Conservation (phyloP, 2,329 filamentous ascomycete genomes). For the Byssoonygena ceratinophila region DNA sequence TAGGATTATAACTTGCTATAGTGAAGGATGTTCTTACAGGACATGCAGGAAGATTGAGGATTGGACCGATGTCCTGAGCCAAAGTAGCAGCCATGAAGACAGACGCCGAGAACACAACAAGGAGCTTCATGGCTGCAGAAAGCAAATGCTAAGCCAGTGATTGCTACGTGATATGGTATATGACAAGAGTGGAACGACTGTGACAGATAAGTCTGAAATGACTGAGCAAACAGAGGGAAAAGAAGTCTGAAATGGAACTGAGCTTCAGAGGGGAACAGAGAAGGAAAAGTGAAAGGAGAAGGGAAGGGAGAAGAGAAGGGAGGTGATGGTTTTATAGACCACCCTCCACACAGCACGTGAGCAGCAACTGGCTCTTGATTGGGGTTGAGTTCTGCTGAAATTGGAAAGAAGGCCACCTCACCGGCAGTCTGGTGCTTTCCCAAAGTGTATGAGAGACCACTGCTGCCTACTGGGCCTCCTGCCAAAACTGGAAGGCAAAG, state of each 20-base stretch:
- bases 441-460: neutral
- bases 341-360: neutral
- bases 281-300: neutral
- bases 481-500: neutral
- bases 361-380: neutral
- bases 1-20: neutral
- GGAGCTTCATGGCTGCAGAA: constrained; percentile 5
- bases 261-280: neutral
- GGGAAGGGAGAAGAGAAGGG: neutral
- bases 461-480: too few relatives aligned
- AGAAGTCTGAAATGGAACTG: neutral
- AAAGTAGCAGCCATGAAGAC: constrained; percentile 1
- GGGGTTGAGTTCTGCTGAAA: neutral
- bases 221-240: neutral
- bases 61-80: constrained; percentile 7
- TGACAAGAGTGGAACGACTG: neutral
- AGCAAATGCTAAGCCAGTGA: neutral
- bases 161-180: neutral
- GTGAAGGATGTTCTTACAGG: neutral
- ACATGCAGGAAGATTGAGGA: constrained; percentile 6
- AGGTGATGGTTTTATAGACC: neutral
- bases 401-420: neutral
- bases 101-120: neutral
- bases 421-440: neutral
- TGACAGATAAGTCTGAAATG: neutral